phyloP scores from a whole-genome alignment of 2,329 filamentous ascomycete species.

The Hypoxylon sp. region DNA sequence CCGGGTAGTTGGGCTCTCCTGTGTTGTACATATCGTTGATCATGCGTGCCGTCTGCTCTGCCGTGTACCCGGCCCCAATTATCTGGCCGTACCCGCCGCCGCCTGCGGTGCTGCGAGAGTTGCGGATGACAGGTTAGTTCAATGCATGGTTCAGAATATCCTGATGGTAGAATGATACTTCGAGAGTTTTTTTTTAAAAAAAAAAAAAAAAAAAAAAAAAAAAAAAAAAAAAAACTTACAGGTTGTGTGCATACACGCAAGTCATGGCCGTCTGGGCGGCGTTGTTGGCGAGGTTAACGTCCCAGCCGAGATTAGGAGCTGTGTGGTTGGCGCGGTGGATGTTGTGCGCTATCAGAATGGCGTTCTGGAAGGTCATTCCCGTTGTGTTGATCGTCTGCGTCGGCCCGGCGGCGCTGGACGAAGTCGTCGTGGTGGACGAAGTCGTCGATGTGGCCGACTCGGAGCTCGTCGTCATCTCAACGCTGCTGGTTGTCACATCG shows the following conservation, averaged over 20 bases:
- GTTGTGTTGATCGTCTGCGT: neutral
- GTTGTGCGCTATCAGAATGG: neutral
- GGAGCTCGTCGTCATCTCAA: too few species aligned
- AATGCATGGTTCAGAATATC: too few species aligned
- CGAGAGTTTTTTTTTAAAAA: too few species aligned
- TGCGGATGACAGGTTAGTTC: neutral
- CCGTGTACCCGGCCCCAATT: neutral
- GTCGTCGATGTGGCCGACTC: too few species aligned
- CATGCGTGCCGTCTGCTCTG: neutral
- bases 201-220: too few species aligned
- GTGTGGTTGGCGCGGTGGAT: neutral
- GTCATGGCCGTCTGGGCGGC: neutral
- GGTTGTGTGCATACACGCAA: neutral
- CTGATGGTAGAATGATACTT: too few species aligned
- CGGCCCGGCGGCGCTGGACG: neutral
- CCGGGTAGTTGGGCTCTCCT: neutral
- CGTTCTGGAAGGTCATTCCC: neutral
- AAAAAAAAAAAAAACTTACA: neutral
- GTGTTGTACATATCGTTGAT: neutral
- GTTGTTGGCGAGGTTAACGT: neutral
- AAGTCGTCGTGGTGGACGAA: too few species aligned
- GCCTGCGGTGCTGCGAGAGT: neutral
- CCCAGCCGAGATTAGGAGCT: neutral
- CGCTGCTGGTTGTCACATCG: too few species aligned
- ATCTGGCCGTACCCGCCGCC: neutral